Evolutionary conservation across 495 filamentous ascomycete genomes (phyloP).

Genomic region (Penicillium roqueforti): DNA sequence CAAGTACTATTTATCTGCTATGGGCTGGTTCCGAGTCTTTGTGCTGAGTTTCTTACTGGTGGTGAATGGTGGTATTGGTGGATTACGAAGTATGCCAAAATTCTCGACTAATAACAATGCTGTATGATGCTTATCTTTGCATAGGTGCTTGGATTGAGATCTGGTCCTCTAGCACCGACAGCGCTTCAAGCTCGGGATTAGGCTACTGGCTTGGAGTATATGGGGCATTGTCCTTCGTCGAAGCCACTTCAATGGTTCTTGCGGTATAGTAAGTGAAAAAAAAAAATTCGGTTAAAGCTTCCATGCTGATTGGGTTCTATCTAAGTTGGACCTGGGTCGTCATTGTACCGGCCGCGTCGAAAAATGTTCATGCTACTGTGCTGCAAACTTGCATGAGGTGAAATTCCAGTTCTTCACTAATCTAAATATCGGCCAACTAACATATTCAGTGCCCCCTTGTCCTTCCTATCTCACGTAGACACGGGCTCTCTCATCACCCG

Average conservation of each 20-base stretch:
- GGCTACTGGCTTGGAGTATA: conserved; percentile 28
- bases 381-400: conserved; percentile 18
- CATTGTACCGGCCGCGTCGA: conserved; percentile 22
- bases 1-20: conserved; percentile 19
- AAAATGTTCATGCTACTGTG: conserved; percentile 13
- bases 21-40: conserved; percentile 12
- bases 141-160: conserved; percentile 18
- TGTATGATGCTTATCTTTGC: not conserved
- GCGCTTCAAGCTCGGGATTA: conserved; percentile 2
- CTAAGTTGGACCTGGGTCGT: conserved; percentile 22
- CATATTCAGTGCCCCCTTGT: conserved; percentile 19
- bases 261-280: not conserved
- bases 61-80: conserved; percentile 4
- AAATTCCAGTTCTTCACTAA: not conserved
- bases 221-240: conserved; percentile 16
- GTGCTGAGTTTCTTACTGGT: conserved; percentile 9
- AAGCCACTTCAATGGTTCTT: conserved; percentile 11
- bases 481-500: conserved; percentile 40
- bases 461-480: conserved; percentile 39
- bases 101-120: not conserved
- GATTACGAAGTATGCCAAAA: conserved; percentile 11
- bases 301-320: not conserved
- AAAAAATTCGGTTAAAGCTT: not conserved
- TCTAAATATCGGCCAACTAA: conserved; percentile 1
- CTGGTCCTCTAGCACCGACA: conserved; percentile 20